Evolutionary conservation across 345 rosid species (phyloP), one percentile per base, ranked within the genome.

Genomic region (Syzygium oleosum): DNA sequence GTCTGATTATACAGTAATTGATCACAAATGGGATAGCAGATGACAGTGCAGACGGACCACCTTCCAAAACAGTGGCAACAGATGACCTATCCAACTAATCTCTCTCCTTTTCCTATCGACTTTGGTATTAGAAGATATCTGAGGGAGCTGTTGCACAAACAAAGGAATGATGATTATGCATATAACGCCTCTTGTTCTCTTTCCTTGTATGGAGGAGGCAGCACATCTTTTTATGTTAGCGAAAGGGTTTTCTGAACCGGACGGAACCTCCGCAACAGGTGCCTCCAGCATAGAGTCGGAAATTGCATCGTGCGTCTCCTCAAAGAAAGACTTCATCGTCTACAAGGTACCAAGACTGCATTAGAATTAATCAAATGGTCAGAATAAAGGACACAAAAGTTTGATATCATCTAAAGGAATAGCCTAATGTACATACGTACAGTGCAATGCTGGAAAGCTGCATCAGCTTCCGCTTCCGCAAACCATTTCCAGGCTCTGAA

Each of bases 391-490:
- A 10, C 22, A 12, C 10, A 59, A 8, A 85, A 17, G 46, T 21
- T 51, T 9, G 5, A 79, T 52, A 5, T 55, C 7, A n/a, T 52
- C 29, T 6, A 51, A 14, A 3, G 2, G 23, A 14, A 84, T 6
- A n/a, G 21, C 1, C 49, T 31, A 85, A 52, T 13, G 16, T 51
- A 68, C 10, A 65, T n/a, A 86, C 94, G 46, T 43, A 6, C 46
- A 43, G 46, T 43, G 46, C 46, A 43, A 43, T 43, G 46, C 46
- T 43, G 54, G 88, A 98, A 94, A 73, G 99, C 99, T 85, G 94
- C 92, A 92, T 98, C 98, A 51, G 99, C 95, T 93, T 92, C 93
- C 89, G 96, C 91, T 96, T 96, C 97, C 98, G 96, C 90, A 93
- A 87, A 86, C 94, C 88, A 91, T 96, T 96, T 90, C 99, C 98